Evolutionary conservation across 441 rosid species (phyloP).

Genomic region (Biscutella laevigata): DNA sequence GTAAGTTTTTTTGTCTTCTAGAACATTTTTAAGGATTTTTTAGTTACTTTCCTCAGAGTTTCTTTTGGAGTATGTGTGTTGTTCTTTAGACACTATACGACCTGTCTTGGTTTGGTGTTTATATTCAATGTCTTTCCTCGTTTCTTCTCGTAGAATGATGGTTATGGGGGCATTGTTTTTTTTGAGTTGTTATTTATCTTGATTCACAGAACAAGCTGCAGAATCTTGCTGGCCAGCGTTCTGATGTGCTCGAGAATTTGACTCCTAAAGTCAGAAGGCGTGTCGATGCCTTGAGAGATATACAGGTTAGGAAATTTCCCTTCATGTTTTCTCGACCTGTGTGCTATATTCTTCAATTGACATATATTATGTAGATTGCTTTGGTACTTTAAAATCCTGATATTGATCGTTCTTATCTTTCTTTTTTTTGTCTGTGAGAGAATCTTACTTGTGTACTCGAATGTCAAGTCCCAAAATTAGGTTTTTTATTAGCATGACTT

Average conservation of each 20-base stretch:
- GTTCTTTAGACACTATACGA: neutral
- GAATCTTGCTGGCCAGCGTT: slow-evolving; percentile 52
- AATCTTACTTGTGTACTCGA: neutral
- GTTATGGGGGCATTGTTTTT: neutral
- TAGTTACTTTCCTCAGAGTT: neutral
- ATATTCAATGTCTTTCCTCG: neutral
- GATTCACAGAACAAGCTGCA: slow-evolving; percentile 54
- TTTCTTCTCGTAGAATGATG: neutral
- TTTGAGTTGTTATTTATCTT: neutral
- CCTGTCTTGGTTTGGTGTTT: neutral
- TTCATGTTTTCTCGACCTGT: neutral
- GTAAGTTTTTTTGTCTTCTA: slow-evolving; percentile 22
- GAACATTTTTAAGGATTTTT: neutral
- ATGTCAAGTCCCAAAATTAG: neutral
- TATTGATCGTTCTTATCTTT: too few species aligned
- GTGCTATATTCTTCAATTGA: neutral
- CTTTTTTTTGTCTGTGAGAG: neutral
- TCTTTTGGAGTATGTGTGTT: neutral
- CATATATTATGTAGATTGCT: too few species aligned
- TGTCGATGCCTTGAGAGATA: slow-evolving; percentile 60
- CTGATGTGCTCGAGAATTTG: slow-evolving; percentile 51
- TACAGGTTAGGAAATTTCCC: slow-evolving; percentile 39
- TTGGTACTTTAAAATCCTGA: too few species aligned
- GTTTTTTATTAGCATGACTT: slow-evolving; percentile 2
- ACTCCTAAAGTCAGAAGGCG: slow-evolving; percentile 55